Conservation (phyloP, 139 green algal genomes). For the Closterium sp. region DNA sequence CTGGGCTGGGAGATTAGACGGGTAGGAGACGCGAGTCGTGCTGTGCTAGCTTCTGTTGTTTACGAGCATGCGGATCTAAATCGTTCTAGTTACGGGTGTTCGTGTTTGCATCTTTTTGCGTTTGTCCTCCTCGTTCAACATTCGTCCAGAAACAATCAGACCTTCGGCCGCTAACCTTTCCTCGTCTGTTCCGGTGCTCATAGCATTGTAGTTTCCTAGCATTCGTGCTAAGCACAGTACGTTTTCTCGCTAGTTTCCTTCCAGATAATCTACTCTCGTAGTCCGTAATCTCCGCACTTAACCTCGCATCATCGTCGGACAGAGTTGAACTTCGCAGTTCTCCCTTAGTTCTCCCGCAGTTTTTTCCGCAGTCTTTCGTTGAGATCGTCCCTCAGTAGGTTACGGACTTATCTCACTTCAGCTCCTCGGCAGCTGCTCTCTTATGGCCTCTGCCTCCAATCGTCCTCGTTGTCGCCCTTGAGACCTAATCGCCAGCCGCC, state of each 20-base stretch:
- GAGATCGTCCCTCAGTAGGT: too few relatives aligned
- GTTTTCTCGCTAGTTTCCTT: background rate
- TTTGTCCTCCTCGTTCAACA: background rate
- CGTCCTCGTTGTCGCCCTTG: background rate
- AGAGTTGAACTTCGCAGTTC: too few relatives aligned
- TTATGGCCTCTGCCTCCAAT: background rate
- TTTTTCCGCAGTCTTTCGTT: too few relatives aligned
- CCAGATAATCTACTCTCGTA: background rate
- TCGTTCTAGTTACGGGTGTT: background rate
- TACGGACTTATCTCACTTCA: background rate
- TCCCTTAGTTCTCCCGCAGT: too few relatives aligned
- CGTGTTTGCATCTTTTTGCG: background rate
- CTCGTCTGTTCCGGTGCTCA: background rate
- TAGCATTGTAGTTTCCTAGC: background rate
- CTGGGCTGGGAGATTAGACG: too few relatives aligned
- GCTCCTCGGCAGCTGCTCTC: background rate
- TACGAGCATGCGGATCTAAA: background rate
- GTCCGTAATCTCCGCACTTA: background rate
- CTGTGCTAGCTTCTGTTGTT: background rate
- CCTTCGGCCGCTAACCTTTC: background rate
- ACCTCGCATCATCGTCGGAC: background rate
- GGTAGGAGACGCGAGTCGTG: background rate
- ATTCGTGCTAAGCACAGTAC: background rate
- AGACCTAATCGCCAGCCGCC: background rate
- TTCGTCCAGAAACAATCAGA: background rate